Base-by-base conservation (phyloP, 139 green algal genomes). In the Zygnema cylindricum region DNA sequence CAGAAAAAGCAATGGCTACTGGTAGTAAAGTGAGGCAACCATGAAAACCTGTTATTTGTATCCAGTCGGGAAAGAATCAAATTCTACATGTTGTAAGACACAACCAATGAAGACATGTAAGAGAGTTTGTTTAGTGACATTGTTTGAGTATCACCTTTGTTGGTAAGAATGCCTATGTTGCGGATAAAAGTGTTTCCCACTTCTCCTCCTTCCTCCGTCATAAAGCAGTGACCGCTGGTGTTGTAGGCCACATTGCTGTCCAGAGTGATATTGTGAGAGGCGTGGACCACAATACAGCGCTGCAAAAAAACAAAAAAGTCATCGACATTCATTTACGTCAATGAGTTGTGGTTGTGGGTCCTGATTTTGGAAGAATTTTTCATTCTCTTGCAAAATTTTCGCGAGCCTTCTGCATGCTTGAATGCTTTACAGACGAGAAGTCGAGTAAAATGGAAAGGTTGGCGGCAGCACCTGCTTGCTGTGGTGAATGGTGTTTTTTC, bases 121-220 rank as follows among this genome's bases (percentile, higher is more conserved):
- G n/a, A 43, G 36, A 33, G 49, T 22, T 42, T 35, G 1, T n/a
- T n/a, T n/a, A n/a, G n/a, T n/a, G n/a, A n/a, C n/a, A n/a, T n/a
- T n/a, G n/a, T n/a, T n/a, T n/a, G n/a, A n/a, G n/a, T 33, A 32
- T 82, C 82, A 87, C 55, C 82, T n/a, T 43, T 22, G 84, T 63
- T 82, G 25, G 93, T 96, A 25, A 93, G 77, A 0, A 97, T 89
- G 69, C 89, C 95, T 33, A 96, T 86, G 94, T 97, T 97, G 85
- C 85, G 35, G 38, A 84, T 49, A 23, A 94, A 76, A 7, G 43
- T 39, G 91, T 94, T 94, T 36, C 79, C 38, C 40, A 40, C 43
- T 86, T 96, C 94, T 0, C 93, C 86, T 55, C 93, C 94, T 63
- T 96, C 94, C 92, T 94, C 41, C 55, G 90, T 1, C 78, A 95